These are phyloP conservation scores for Saccharomyces hybrid DNA, from an alignment of 1,139 yeast species.

Conservation along the genomic window DNA sequence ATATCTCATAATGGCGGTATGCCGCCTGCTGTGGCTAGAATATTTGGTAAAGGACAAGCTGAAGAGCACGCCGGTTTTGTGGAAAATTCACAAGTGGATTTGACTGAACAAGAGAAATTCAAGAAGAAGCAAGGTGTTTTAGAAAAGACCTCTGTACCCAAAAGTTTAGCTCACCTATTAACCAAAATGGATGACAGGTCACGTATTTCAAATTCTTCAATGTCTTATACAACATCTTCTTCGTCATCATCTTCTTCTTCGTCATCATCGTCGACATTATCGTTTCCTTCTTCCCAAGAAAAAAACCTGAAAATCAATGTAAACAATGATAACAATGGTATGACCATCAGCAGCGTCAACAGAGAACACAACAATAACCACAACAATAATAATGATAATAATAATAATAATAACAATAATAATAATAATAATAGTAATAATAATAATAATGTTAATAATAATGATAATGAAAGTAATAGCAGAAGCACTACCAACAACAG, in stretches of 20 bases:
- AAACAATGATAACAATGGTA: background rate
- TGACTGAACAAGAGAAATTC: conserved; percentile 39
- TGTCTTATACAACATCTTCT: background rate
- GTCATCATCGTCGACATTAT: background rate
- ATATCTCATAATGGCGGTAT: conserved; percentile 34
- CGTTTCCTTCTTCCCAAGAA: background rate
- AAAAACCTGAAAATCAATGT: background rate
- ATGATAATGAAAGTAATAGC: background rate
- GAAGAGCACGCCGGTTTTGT: conserved; percentile 28
- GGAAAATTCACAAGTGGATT: conserved; percentile 33
- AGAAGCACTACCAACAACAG: background rate
- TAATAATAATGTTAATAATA: background rate
- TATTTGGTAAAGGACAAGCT: conserved; percentile 30
- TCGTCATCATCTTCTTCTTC: background rate
- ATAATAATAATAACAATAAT: background rate
- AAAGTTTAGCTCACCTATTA: conserved; percentile 41
- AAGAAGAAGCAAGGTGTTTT: conserved; percentile 40
- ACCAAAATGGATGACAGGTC: conserved; percentile 20
- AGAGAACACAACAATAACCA: too few relatives aligned
- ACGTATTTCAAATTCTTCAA: background rate
- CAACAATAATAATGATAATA: background rate
- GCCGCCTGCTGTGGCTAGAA: conserved; percentile 48
- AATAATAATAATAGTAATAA: background rate
- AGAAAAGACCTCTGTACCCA: conserved; percentile 42
- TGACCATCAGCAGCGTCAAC: background rate